Evolutionary conservation across 352 stramenopile species (phyloP), one percentile per base, ranked within the genome.

Genomic region (Phytopythium delawarense): DNA sequence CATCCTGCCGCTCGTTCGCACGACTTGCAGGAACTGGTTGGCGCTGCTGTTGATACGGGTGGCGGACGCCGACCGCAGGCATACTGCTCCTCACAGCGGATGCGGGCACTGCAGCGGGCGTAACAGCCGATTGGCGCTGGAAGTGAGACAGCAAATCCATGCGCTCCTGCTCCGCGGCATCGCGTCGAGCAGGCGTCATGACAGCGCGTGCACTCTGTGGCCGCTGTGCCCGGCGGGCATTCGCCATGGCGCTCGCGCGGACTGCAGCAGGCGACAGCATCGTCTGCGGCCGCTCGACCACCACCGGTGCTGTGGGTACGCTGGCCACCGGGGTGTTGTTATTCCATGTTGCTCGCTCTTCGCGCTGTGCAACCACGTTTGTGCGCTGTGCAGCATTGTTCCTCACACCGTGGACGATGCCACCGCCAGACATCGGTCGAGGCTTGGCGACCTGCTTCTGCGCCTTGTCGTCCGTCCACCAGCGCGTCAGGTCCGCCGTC

Each of bases 401-500:
- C 39, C 40, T 35, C 0, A 61, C 49, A 16, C 74, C 56, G 23
- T 64, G 45, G 18, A 55, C 59, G 6, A 52, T 34, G 46, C n/a
- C 45, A 23, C 59, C 61, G 15, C 64, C 52, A 0, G 52, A 57
- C 9, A 66, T 30, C 6, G 65, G 70, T 40, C 59, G 66, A 3
- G 66, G 16, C 46, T 37, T 62, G n/a, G 51, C 45, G 9, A 53
- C 59, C 44, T 28, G 44, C 15, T 40, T 20, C 34, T 46, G 50
- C 18, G 70, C 16, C 32, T 57, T 62, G 51, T 79, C 72, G 45
- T 77, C 66, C 59, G 74, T 71, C 72, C 75, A 81, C 72, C 74
- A 77, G 21, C 75, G 70, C 6, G 70, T 76, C 51, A 84, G 60
- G 32, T 84, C 75, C 4, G 75, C 79, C 30, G 75, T 84, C 16